Conservation (phyloP, 306 rosid genomes). For the Dalbergia oliveri region DNA sequence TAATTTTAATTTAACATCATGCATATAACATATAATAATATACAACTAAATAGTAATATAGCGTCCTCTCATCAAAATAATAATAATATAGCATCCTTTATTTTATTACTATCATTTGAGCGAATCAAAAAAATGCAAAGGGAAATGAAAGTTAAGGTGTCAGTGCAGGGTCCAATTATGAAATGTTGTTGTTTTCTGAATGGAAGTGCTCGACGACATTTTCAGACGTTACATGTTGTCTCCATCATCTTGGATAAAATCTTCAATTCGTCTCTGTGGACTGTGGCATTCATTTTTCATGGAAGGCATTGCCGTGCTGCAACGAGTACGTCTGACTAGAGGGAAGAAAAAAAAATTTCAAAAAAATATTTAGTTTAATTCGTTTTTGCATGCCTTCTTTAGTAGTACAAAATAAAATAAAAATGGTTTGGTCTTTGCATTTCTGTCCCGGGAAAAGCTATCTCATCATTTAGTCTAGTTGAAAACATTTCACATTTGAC, state of each 20-base stretch:
- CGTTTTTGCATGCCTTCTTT: background rate
- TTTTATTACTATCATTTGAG: no score
- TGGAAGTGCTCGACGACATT: background rate
- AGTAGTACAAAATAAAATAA: background rate
- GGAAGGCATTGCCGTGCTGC: background rate
- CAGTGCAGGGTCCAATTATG: constrained; percentile 25
- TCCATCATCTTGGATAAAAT: background rate
- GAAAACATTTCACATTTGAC: constrained; percentile 4
- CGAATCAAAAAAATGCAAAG: no score
- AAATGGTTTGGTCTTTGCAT: background rate
- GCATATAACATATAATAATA: no score
- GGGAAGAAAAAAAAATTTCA: background rate
- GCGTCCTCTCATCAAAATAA: no score
- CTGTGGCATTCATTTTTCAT: background rate
- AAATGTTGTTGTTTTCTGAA: background rate
- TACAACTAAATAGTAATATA: no score
- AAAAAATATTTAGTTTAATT: background rate
- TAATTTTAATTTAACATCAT: no score
- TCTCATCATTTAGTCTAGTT: background rate
- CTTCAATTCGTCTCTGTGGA: background rate
- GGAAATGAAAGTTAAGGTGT: background rate
- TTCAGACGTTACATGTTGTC: background rate
- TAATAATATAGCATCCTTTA: no score
- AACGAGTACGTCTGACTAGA: background rate
- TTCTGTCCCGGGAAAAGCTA: background rate